Conservation (phyloP, 2,329 filamentous ascomycete genomes). For the Ophiostoma piceae region DNA sequence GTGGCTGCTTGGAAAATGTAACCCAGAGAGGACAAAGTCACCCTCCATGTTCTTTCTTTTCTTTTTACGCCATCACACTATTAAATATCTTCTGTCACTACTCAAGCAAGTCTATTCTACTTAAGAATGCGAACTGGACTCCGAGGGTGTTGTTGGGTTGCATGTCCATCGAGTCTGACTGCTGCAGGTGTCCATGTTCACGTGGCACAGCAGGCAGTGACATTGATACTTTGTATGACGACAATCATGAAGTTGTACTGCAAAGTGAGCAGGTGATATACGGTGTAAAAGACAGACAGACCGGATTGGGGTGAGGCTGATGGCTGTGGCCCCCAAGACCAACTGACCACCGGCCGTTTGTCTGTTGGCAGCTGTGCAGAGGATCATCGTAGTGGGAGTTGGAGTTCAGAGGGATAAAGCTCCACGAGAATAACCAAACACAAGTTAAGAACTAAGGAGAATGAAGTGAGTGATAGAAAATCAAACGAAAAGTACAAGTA, state of each 20-base stretch:
- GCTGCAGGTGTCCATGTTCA: neutral
- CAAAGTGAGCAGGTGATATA: neutral
- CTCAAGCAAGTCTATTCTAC: neutral
- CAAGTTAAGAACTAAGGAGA: too few species aligned
- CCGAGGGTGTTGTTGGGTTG: neutral
- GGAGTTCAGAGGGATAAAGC: neutral
- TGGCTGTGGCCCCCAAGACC: neutral
- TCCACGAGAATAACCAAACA: neutral
- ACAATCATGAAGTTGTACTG: neutral
- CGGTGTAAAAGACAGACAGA: neutral
- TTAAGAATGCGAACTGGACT: neutral
- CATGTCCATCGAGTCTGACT: neutral
- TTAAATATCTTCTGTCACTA: neutral
- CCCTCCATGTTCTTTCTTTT: too few species aligned
- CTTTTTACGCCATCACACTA: neutral
- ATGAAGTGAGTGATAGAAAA: neutral
- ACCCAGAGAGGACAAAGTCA: too few species aligned
- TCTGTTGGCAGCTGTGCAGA: neutral
- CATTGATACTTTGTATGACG: neutral
- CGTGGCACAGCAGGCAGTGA: neutral
- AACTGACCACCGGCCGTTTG: neutral
- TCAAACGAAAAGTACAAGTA: neutral
- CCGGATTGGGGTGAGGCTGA: constrained; percentile 1
- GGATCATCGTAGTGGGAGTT: neutral
- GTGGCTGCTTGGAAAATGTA: too few species aligned